A percentile compares a stretch with the other conserved stretches of the same genome.
phyloP scores from a whole-genome alignment of 108 stramenopile genomes.

The Mediolabrus comicus region DNA sequence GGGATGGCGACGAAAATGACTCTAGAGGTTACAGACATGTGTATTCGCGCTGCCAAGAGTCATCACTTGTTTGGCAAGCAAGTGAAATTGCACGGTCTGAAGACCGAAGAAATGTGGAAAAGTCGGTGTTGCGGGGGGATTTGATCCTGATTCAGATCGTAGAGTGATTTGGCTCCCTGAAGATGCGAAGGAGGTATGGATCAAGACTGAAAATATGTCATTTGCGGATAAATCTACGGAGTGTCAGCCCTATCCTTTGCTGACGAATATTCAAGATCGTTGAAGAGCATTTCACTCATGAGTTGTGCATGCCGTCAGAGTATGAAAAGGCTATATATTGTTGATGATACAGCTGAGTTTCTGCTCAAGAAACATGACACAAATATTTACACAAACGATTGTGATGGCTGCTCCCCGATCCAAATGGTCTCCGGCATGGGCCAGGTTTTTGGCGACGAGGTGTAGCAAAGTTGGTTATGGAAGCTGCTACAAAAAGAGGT shows the following conservation, averaged over 20 bases:
- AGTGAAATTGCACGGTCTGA: slow-evolving; percentile 21
- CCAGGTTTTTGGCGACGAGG: background rate
- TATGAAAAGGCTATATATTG: background rate
- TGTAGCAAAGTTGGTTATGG: slow-evolving; percentile 6
- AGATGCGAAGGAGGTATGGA: slow-evolving; percentile 19
- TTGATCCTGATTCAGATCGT: slow-evolving; percentile 26
- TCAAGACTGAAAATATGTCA: slow-evolving; percentile 41
- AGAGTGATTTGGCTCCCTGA: slow-evolving; percentile 13
- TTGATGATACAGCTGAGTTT: slow-evolving; percentile 44
- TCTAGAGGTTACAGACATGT: slow-evolving; percentile 28
- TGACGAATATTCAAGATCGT: slow-evolving; percentile 35
- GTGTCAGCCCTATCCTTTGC: background rate
- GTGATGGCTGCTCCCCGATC: slow-evolving; percentile 3
- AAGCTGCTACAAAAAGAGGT: slow-evolving; percentile 7
- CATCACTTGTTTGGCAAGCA: slow-evolving; percentile 23
- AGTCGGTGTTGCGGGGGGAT: slow-evolving; percentile 31
- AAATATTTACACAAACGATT: slow-evolving; percentile 14
- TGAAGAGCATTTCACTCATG: slow-evolving; percentile 26
- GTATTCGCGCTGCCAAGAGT: slow-evolving; percentile 30
- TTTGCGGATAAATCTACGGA: background rate
- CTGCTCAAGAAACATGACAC: slow-evolving; percentile 17
- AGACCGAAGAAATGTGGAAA: slow-evolving; percentile 26
- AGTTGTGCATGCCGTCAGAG: slow-evolving; percentile 26
- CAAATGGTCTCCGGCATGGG: slow-evolving; percentile 13
- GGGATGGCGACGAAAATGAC: slow-evolving; percentile 46